These are phyloP conservation scores for Lactarius akahatsu DNA, from an alignment of 768 basidiomycete species.

Conservation along the genomic window DNA sequence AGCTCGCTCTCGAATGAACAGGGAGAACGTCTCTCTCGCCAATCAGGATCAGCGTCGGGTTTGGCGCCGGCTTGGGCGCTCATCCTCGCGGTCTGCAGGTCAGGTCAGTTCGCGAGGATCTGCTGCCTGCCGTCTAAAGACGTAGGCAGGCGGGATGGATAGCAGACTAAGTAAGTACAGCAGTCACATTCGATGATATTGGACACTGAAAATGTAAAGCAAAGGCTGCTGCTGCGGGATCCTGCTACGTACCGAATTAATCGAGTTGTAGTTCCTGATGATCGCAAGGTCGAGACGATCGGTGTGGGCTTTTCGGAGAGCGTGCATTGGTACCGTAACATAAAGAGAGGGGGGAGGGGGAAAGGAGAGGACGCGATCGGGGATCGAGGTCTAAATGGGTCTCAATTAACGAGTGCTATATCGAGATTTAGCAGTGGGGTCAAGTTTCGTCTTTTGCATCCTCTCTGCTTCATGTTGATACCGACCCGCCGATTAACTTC, in stretches of 20 bases:
- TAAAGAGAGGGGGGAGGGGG: background rate
- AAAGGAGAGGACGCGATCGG: background rate
- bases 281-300: background rate
- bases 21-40: background rate
- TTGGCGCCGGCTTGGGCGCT: background rate
- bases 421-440: background rate
- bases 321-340: background rate
- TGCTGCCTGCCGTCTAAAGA: no score
- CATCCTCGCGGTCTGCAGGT: background rate
- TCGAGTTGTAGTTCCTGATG: background rate
- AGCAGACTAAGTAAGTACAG: no score
- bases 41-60: background rate
- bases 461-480: conserved; percentile 1
- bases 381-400: background rate
- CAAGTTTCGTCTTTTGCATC: background rate
- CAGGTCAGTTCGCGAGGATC: background rate
- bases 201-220: background rate
- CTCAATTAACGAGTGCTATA: background rate
- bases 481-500: background rate
- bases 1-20: background rate
- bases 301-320: background rate
- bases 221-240: background rate
- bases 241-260: background rate
- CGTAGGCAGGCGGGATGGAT: no score
- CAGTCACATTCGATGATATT: no score